Evolutionary conservation across 176 grass and related monocot species (phyloP), one percentile per base, ranked within the genome.

Genomic region (Thinopyrum elongatum): DNA sequence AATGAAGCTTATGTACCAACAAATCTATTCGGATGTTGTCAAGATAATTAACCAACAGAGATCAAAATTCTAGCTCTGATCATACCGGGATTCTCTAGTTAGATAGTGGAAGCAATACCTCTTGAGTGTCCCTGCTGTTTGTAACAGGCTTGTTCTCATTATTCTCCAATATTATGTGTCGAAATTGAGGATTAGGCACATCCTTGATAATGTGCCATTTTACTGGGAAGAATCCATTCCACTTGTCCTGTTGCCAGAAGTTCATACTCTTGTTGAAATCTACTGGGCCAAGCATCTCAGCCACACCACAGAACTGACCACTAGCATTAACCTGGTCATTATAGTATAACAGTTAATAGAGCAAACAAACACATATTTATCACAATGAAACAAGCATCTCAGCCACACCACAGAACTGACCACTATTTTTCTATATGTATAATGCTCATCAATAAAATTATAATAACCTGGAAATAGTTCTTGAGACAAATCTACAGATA

Each of bases 211-310:
- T 93, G 80, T 95, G 93, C 95, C 95, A 98, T 87, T 98, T 95
- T 62, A 98, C 87, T 6, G 95, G 83, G 70, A 98, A 95, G 72
- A 93, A 95, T 25, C 95, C 95, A 51, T 92, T 98, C 95, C 95
- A 98, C 78, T 98, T 98, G 77, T 98, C 95, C 89, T 98, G 95
- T 78, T 98, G 95, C 95, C 95, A 98, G 85, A 98, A 98, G 39
- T 88, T 86, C 95, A 98, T 98, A 70, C 86, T 95, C 84, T 67
- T 91, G 77, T 85, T 93, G 59, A 95, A 98, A 88, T 98, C 95
- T 82, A 98, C 89, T 36, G 89, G 76, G 31, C 93, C 95, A 85
- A 86, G 76, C 95, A 98, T 98, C 88, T 98, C 95, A 71, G 95
- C 95, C 75, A 98, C 85, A 0, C 95, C 95, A 83, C 95, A 98